phyloP scores from a whole-genome alignment of 148 eudicot genomes.

The Oxyria digyna region DNA sequence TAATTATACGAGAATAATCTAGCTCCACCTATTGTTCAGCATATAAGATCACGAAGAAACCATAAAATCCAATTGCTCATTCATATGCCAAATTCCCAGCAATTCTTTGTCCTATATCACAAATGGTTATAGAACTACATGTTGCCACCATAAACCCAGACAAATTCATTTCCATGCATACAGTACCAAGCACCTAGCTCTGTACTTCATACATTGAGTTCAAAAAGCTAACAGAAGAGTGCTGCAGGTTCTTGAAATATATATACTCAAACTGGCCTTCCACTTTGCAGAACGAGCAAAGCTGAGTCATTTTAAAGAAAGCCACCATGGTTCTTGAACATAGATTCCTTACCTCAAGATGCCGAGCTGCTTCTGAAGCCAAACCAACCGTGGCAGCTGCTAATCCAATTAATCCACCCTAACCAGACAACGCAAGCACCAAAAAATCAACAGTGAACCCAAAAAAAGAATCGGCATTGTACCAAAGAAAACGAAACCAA shows the following conservation, averaged over 20 bases:
- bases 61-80: neutral
- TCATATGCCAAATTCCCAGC: neutral
- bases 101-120: neutral
- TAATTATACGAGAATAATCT: neutral
- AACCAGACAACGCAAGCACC: slow-evolving; percentile 10
- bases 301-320: neutral
- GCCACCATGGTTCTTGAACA: neutral
- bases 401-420: slow-evolving; percentile 98
- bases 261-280: neutral
- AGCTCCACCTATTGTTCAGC: neutral
- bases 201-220: neutral
- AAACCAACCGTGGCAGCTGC: slow-evolving; percentile 97
- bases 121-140: neutral
- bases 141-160: neutral
- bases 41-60: neutral
- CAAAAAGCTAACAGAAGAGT: neutral
- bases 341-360: slow-evolving; percentile 62
- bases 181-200: neutral
- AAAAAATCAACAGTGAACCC: neutral
- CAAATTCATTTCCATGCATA: neutral
- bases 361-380: slow-evolving; percentile 82
- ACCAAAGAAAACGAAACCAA: slow-evolving; percentile 14
- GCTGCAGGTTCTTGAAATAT: neutral
- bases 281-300: neutral
- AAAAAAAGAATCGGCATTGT: neutral